phyloP scores from a whole-genome alignment of 352 stramenopile genomes.

The Phytopythium helicoides region DNA sequence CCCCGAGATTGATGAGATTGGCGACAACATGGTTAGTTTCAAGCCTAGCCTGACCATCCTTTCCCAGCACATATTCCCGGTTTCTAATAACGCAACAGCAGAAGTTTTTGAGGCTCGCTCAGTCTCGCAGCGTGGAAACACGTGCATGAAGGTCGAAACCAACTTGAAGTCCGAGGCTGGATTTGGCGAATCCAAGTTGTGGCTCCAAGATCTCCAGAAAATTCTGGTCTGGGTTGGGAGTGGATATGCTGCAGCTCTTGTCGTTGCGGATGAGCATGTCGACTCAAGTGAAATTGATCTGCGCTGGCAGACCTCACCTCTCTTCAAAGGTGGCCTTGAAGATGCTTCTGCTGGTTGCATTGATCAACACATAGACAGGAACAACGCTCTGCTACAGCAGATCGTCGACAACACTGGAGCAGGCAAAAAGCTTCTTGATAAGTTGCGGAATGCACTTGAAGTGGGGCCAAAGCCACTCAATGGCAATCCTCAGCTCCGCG shows the following conservation, averaged over 20 bases:
- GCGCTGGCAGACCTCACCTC: slow-evolving; percentile 46
- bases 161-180: not conserved
- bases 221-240: slow-evolving; percentile 57
- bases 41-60: slow-evolving; percentile 42
- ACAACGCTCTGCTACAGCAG: slow-evolving; percentile 61
- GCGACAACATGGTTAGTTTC: slow-evolving; percentile 33
- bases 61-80: slow-evolving; percentile 56
- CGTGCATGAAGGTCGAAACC: not conserved
- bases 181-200: slow-evolving; percentile 13
- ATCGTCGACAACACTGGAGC: slow-evolving; percentile 70
- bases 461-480: slow-evolving; percentile 26
- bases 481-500: slow-evolving; percentile 63
- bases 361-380: slow-evolving; percentile 23
- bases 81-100: not conserved
- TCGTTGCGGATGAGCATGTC: slow-evolving; percentile 31
- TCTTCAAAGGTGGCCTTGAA: slow-evolving; percentile 63
- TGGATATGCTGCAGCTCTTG: slow-evolving; percentile 60
- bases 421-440: slow-evolving; percentile 81
- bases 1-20: slow-evolving; percentile 2
- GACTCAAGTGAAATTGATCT: slow-evolving; percentile 17
- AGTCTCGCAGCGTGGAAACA: not conserved
- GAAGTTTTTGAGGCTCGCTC: not conserved
- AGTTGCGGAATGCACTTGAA: slow-evolving; percentile 70
- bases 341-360: slow-evolving; percentile 6
- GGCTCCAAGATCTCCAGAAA: slow-evolving; percentile 68